Evolutionary conservation across 2,329 filamentous ascomycete genomes (phyloP).

Genomic region (Aspergillus intermedius): DNA sequence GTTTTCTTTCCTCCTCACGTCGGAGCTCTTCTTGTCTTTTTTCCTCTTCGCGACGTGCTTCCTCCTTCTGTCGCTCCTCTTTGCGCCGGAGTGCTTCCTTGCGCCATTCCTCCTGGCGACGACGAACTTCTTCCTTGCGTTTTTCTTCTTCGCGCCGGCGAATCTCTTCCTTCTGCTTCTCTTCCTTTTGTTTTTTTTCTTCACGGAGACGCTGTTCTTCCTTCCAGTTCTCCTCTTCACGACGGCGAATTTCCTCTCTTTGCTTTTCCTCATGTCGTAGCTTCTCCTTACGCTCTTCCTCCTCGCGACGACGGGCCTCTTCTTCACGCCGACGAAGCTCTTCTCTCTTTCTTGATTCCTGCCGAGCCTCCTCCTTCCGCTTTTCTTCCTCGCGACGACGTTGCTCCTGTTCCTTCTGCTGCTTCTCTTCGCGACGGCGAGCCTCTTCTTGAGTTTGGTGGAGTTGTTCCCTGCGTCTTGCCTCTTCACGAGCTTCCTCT

Average conservation of each 20-base stretch:
- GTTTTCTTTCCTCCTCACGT: conserved; percentile 1
- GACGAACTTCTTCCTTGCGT: no score
- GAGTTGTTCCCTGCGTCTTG: no score
- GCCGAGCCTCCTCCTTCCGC: no score
- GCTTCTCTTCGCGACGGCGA: no score
- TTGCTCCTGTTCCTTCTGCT: no score
- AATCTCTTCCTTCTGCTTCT: neutral
- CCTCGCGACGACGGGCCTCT: conserved; percentile 15
- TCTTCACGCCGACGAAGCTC: neutral
- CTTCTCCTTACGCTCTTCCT: conserved; percentile 11
- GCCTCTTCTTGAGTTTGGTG: no score
- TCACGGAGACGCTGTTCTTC: conserved; percentile 24
- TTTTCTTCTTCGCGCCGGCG: no score
- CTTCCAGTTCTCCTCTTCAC: neutral
- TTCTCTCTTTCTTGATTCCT: no score
- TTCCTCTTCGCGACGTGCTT: neutral
- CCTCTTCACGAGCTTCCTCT: no score
- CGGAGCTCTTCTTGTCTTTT: conserved; percentile 2
- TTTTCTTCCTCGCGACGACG: no score
- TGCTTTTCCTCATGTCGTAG: conserved; percentile 27
- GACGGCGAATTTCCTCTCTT: conserved; percentile 15
- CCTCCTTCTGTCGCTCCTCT: conserved; percentile 7
- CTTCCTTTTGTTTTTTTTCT: conserved; percentile 17
- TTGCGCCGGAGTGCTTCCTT: conserved; percentile 18
- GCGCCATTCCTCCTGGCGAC: conserved; percentile 22